These are phyloP conservation scores for Leccinum sublutescens DNA, from an alignment of 768 basidiomycete genomes.

Conservation along the genomic window DNA sequence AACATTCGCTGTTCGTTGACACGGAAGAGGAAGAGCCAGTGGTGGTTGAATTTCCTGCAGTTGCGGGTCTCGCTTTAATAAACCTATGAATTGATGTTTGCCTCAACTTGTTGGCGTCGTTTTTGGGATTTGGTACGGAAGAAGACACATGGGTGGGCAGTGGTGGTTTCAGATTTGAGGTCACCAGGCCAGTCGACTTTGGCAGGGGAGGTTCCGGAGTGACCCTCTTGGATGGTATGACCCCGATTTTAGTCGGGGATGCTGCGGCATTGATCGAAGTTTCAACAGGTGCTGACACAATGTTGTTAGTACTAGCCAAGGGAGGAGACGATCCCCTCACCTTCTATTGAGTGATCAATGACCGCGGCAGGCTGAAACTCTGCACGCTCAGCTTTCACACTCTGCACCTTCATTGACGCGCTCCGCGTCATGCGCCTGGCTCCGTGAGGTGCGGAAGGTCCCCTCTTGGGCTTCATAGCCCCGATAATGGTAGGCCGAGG, in stretches of 20 bases:
- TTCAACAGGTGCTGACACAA: slow-evolving; percentile 2
- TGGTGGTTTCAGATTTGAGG: slow-evolving; percentile 1
- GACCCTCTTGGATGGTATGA: slow-evolving; percentile 2
- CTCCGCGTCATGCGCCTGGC: no score
- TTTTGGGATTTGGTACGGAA: slow-evolving; percentile 5
- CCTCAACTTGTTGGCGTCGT: slow-evolving; percentile 18
- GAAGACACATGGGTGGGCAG: not conserved
- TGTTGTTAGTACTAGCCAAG: slow-evolving; percentile 8
- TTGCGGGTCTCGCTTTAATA: slow-evolving; percentile 6
- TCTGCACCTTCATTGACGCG: no score
- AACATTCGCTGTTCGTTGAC: slow-evolving; percentile 8
- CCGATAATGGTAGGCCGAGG: no score
- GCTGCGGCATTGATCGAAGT: not conserved
- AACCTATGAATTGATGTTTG: slow-evolving; percentile 21
- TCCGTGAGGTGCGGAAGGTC: no score
- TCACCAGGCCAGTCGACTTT: not conserved
- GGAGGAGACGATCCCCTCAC: not conserved
- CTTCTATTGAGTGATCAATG: not conserved
- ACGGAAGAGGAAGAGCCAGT: not conserved
- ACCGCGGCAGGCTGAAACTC: not conserved
- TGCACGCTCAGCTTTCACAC: no score
- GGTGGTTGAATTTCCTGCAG: no score
- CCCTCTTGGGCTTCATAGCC: no score
- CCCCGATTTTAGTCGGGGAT: not conserved
- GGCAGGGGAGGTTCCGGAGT: slow-evolving; percentile 8